Base-by-base conservation (phyloP, 805 yeast species). In the Myxozyma melibiosi region DNA sequence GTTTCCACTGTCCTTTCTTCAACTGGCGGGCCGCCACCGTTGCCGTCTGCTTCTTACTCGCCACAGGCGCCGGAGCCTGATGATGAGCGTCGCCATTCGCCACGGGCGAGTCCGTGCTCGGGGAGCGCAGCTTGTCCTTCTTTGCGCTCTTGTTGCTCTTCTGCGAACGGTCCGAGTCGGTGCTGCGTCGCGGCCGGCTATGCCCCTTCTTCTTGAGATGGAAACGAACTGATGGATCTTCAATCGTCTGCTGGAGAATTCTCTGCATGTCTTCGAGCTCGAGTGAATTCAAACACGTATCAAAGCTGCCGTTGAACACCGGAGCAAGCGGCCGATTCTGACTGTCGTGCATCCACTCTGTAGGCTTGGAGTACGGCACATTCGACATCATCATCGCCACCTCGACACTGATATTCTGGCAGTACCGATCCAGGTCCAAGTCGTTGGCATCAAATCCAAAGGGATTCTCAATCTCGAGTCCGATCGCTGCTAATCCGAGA, bases 401-500 rank as follows among this genome's bases (percentile, higher is more conserved):
- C 45, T 61, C 64, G 30, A 61, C 63, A n/a, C 53, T 38, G 31
- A 61, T 51, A 14, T 28, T 43, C 46, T 61, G 58, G 48, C 64
- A 61, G 45, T 61, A 61, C 35, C 58, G 49, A 31, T 61, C 58
- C 13, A 61, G 57, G 30, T 61, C 64, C 7, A 61, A 49, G 41
- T 61, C 64, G 25, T 61, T 58, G n/a, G 61, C 58, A 34, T 61
- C 64, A 45, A 35, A 59, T 11, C 64, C 64, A 38, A 61, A 61
- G 37, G 64, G 64, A 31, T 61, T 58, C 40, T 61, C 64, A 16
- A 61, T 61, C 35, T 61, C 58, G 13, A 61, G 55, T 11, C 64
- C 64, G 33, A 61, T 58, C n/a, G 57, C 64, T 6, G 63, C 58
- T 11, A 61, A 53, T 9, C 64, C 64, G 24, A 61, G 60, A 35